Evolutionary conservation across 108 stramenopile species (phyloP), one percentile per base, ranked within the genome.

Genomic region (Schizochytrium sp.): DNA sequence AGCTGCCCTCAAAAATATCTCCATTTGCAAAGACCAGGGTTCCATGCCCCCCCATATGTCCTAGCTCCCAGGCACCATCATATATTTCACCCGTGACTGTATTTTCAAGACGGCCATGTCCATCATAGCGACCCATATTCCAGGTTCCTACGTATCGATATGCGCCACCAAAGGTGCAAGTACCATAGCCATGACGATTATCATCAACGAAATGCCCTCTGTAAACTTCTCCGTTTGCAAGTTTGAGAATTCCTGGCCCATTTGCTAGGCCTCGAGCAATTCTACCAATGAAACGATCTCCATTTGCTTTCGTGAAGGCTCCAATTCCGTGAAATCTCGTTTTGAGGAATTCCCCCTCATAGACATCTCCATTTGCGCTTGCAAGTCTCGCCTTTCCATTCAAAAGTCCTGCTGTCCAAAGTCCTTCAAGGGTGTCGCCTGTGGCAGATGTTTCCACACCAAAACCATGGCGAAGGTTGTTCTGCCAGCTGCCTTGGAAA

Each of bases 21-120:
- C 96, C 96, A 87, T 96, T 95, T 56, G 97, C 96, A 91, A 96
- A 96, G 15, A 88, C 90, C 12, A 95, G 95, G 5, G 91, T 89
- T n/a, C 97, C 97, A 38, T 94, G 90, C 7, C 97, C 97, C 88
- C 97, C 96, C 96, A 97, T 97, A 4, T 94, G 91, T 92, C 96
- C 96, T 56, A 94, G 91, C 10, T 94, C 94, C 96, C 96, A 98
- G 60, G 91, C 92, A 5, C 97, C 97, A 89, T 97, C 96, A 89
- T 98, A 98, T 2, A 83, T 47, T 28, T 83, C 76, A 55, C 76
- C 76, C 2, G 76, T 83, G 12, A n/a, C 53, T 13, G 55, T 5
- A 50, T 83, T 83, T 42, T 83, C 50, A 7, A 83, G 53, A 5
- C 47, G 76, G 1, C 76, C 76, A 10, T 83, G 47, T 47, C 76